Evolutionary conservation across 768 basidiomycete species (phyloP).

Genomic region (Asterophora lycoperdoides): DNA sequence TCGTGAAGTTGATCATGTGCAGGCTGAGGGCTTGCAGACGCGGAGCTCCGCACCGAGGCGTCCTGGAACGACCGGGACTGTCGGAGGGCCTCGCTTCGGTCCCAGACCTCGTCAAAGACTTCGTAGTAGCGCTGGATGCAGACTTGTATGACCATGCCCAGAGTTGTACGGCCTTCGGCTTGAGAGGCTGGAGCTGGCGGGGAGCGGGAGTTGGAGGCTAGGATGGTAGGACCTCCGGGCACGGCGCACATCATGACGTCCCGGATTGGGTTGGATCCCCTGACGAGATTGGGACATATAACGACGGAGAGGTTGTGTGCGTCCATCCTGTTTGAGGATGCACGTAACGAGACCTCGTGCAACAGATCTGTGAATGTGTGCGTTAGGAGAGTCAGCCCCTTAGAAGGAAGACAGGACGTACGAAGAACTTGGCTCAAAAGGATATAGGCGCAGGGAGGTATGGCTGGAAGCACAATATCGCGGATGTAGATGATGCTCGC

Average conservation of each 20-base stretch:
- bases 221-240: slow-evolving; percentile 42
- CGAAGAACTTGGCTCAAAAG: slow-evolving; percentile 67
- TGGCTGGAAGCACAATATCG: slow-evolving; percentile 58
- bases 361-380: slow-evolving; percentile 53
- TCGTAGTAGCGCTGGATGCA: slow-evolving; percentile 85
- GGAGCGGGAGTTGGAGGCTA: slow-evolving; percentile 22
- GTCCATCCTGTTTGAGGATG: slow-evolving; percentile 73
- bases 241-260: slow-evolving; percentile 76
- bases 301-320: slow-evolving; percentile 80
- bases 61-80: slow-evolving; percentile 20
- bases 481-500: slow-evolving; percentile 61
- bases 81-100: slow-evolving; percentile 59
- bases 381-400: slow-evolving; percentile 8
- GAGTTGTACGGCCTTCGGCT: slow-evolving; percentile 53
- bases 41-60: slow-evolving; percentile 14
- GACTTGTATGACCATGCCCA: slow-evolving; percentile 67
- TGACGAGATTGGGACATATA: slow-evolving; percentile 74
- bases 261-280: slow-evolving; percentile 57
- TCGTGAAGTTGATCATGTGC: slow-evolving; percentile 36
- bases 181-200: slow-evolving; percentile 4
- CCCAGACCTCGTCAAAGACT: slow-evolving; percentile 77
- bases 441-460: slow-evolving; percentile 71
- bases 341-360: slow-evolving; percentile 70
- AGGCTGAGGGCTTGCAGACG: slow-evolving; percentile 16
- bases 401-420: slow-evolving; percentile 28